Percentiles rank a stretch among this genome's conserved stretches.
phyloP scores from a whole-genome alignment of 768 basidiomycete genomes.

The Boletus reticulatus region DNA sequence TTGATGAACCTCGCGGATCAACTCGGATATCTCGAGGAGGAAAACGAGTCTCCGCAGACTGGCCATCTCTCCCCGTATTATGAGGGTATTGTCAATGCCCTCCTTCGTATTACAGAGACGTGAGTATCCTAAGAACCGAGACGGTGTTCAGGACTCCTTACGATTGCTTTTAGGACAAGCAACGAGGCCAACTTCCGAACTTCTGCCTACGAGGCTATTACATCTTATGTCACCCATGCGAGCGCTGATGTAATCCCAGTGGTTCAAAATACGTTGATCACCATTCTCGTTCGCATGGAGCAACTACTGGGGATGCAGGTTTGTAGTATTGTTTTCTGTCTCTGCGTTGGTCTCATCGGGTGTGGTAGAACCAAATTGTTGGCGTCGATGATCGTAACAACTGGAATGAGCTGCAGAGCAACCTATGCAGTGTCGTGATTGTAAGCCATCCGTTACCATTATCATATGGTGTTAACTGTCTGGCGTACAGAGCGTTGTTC shows the following conservation, averaged over 20 bases:
- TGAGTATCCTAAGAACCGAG: conserved; percentile 33
- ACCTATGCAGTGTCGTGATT: conserved; percentile 87
- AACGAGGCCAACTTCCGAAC: conserved; percentile 95
- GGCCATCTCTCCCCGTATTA: conserved; percentile 86
- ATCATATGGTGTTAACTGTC: background rate
- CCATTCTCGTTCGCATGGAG: conserved; percentile 89
- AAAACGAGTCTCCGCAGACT: conserved; percentile 48
- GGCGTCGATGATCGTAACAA: conserved; percentile 96
- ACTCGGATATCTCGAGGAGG: conserved; percentile 68
- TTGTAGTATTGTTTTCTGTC: conserved; percentile 19
- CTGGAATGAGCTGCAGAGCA: conserved; percentile 98
- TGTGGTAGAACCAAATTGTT: conserved; percentile 79
- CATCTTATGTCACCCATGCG: conserved; percentile 80
- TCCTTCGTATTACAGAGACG: conserved; percentile 88
- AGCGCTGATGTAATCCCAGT: conserved; percentile 75
- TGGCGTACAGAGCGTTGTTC: conserved; percentile 70
- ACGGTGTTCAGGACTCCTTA: conserved; percentile 9
- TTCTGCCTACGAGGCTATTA: conserved; percentile 94
- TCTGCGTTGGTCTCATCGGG: background rate
- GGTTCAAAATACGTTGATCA: conserved; percentile 78
- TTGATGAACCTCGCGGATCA: conserved; percentile 95
- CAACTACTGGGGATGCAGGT: conserved; percentile 83
- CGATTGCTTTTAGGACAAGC: conserved; percentile 45
- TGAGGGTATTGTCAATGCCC: conserved; percentile 78
- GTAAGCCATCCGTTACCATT: conserved; percentile 42